Conservation (phyloP, 768 basidiomycete species). For the Termitomyces sp. region DNA sequence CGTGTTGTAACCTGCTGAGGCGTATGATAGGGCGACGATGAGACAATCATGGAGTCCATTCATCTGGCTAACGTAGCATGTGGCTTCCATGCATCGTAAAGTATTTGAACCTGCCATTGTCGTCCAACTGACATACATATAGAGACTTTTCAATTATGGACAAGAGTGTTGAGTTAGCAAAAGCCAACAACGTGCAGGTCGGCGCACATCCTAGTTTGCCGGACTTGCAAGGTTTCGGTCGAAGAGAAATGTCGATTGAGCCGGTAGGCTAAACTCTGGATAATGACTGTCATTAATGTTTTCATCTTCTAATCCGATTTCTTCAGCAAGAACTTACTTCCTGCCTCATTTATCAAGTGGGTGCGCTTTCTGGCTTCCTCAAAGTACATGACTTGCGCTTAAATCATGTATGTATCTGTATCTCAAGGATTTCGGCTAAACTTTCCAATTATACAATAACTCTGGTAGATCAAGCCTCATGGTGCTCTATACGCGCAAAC, state of each 20-base stretch:
- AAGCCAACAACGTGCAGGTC: constrained; percentile 50
- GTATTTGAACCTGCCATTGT: too few species aligned
- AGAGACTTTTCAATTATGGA: constrained; percentile 68
- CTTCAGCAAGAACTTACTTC: constrained; percentile 50
- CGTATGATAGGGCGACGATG: constrained; percentile 43
- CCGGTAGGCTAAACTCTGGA: constrained; percentile 34
- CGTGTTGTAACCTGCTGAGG: neutral
- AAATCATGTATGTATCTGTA: constrained; percentile 49
- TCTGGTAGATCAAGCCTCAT: constrained; percentile 52
- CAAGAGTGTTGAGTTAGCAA: constrained; percentile 56
- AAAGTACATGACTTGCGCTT: constrained; percentile 46
- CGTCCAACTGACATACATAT: neutral
- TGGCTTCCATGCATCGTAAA: constrained; percentile 64
- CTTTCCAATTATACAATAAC: neutral
- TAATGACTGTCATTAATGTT: neutral
- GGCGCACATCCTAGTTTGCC: constrained; percentile 69
- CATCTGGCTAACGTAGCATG: constrained; percentile 65
- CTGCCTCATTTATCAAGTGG: constrained; percentile 65
- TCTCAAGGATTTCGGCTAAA: constrained; percentile 11
- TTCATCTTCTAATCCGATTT: neutral
- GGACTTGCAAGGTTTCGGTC: constrained; percentile 63
- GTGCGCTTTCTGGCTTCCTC: constrained; percentile 61
- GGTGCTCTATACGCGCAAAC: constrained; percentile 62
- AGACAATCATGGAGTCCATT: constrained; percentile 51
- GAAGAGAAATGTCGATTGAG: constrained; percentile 61